Evolutionary conservation across 108 stramenopile species (phyloP), one percentile per base, ranked within the genome.

Genomic region (Seminavis robusta): DNA sequence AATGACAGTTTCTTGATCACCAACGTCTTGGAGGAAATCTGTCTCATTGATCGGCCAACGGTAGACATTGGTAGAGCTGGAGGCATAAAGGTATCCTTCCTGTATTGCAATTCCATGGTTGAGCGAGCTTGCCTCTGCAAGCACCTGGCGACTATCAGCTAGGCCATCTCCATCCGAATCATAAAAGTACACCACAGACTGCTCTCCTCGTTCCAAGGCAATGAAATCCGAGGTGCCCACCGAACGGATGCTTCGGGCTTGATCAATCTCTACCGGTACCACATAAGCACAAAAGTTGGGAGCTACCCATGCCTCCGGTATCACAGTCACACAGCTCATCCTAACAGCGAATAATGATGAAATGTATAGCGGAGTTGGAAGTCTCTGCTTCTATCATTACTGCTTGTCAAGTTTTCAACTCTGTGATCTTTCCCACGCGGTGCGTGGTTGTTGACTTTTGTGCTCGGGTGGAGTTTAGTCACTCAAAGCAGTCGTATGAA

Each of bases 71-170:
- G 55, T 63, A 59, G 61, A 56, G 37, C 67, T 67, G 7, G 76
- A 77, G 33, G 86, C 86, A 47, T 83, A 83, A 20, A 88, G 50
- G 47, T 67, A 81, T 4, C 65, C 72, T 30, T 72, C 61, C 19
- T 59, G 34, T 0, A 83, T 19, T 24, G 77, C 86, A 16, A 84
- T 30, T 9, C 86, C 86, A 36, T 88, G 86, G 52, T 81, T 88
- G 34, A 88, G 28, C 11, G 42, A 66, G 2, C 21, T n/a, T 0
- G 62, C 63, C 8, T 45, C 31, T 13, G 68, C 81, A 15, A 81
- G 57, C 5, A 45, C 43, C 27, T 33, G 33, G 0, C 58, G 61
- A 28, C 29, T 26, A 47, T 69, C 74, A 5, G 62, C 49, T 21
- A 65, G 43, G 1, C 55, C 64, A 32, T 74, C 78, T 4, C 38